Base-by-base conservation (phyloP, 2,329 filamentous ascomycete species). In the Stagonosporopsis tanaceti region DNA sequence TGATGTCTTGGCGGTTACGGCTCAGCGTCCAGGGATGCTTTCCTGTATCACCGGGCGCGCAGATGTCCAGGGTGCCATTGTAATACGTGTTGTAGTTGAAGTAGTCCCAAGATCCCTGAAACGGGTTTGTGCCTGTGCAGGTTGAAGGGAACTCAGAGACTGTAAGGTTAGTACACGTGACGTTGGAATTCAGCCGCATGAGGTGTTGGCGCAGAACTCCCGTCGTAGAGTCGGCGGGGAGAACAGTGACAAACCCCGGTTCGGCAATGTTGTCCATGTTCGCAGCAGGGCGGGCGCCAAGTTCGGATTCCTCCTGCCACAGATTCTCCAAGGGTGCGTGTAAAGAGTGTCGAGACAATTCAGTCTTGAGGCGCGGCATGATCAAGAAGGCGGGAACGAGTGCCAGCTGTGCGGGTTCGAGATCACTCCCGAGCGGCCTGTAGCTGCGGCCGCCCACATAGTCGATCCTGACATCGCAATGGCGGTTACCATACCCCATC, bases 341-440 rank as follows among this genome's bases (percentile, higher is more conserved):
- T 9, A 8, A 4, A 6, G 5, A 6, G 8, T 9, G 30, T n/a
- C 11, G 15, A 4, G 50, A 17, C 11, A 53, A 20, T 9, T 46
- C 50, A 14, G 7, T 24, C 17, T 8, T 45, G 17, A 53, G 27
- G 12, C 25, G 41, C 8, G 41, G 35, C 32, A 52, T 4, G 22
- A 50, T 20, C 11, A 22, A 11, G 12, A 1, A 17, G 35, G 40
- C n/a, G 11, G 50, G 22, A 1, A 59, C 25, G 6, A 41, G 12
- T 3, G 47, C 55, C 52, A 61, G 51, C 38, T 56, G 55, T 22
- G 55, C 51, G 1, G 59, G 59, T 30, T 61, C 59, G 20, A 61
- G 47, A 12, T 61, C 59, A 8, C 28, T 20, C 4, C 59, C 55
- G 11, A 59, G 14, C 24, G 25, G n/a, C n/a, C 3, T 17, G n/a